These are phyloP conservation scores for Cyberlindnera japonica DNA, from an alignment of 805 yeast genomes.

Conservation along the genomic window DNA sequence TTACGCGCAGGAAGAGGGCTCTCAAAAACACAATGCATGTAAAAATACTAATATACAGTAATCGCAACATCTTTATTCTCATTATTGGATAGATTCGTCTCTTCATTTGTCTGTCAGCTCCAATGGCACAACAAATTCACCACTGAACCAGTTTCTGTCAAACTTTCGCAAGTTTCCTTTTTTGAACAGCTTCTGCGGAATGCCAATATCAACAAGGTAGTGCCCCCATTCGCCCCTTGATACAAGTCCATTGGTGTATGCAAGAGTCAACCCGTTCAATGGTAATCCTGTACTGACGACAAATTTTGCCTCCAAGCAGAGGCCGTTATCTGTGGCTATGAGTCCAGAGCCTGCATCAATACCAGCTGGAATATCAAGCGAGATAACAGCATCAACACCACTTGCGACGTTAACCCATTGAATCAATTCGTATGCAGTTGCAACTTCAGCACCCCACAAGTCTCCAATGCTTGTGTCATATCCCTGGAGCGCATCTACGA, in stretches of 20 bases:
- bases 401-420: slow-evolving; percentile 61
- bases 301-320: slow-evolving; percentile 45
- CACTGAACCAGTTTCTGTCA: slow-evolving; percentile 32
- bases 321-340: slow-evolving; percentile 12
- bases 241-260: slow-evolving; percentile 53
- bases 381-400: slow-evolving; percentile 40
- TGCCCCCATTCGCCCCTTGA: slow-evolving; percentile 49
- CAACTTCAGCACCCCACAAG: slow-evolving; percentile 38
- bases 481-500: slow-evolving; percentile 84
- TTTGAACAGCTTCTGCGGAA: slow-evolving; percentile 55
- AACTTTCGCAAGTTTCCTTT: slow-evolving; percentile 45
- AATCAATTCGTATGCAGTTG: slow-evolving; percentile 43
- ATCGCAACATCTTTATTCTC: too few relatives aligned
- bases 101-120: slow-evolving; percentile 6
- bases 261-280: slow-evolving; percentile 54
- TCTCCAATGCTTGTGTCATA: slow-evolving; percentile 68
- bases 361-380: slow-evolving; percentile 65
- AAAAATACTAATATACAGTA: too few relatives aligned
- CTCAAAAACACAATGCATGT: too few relatives aligned
- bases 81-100: too few relatives aligned
- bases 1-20: too few relatives aligned
- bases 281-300: slow-evolving; percentile 75
- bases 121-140: slow-evolving; percentile 19
- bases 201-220: slow-evolving; percentile 65
- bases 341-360: slow-evolving; percentile 1